A percentile compares a stretch with the other conserved stretches of the same genome.
Evolutionary conservation across 306 rosid species (phyloP).

Genomic region (Gastrolobium bilobum): DNA sequence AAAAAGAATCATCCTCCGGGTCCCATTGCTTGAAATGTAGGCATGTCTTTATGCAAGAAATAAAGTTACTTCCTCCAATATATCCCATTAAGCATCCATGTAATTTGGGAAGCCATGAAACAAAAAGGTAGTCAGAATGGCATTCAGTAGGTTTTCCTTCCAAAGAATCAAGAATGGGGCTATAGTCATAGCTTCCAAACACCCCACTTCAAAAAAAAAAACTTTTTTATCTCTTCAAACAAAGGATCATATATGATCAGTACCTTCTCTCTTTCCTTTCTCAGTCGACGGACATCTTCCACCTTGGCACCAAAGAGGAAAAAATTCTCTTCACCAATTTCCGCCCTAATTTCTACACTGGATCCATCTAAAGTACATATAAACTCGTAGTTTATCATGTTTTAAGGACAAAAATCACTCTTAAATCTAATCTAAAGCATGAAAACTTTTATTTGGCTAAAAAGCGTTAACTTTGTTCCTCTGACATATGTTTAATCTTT

Average conservation of each 20-base stretch:
- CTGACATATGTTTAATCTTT: too few relatives aligned
- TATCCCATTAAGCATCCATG: slow-evolving; percentile 63
- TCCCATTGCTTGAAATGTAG: too few relatives aligned
- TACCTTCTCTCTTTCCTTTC: slow-evolving; percentile 91
- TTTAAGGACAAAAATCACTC: too few relatives aligned
- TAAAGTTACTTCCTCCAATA: too few relatives aligned
- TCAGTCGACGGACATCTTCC: slow-evolving; percentile 79
- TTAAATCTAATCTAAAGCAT: too few relatives aligned
- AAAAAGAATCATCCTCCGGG: too few relatives aligned
- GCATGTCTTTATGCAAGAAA: too few relatives aligned
- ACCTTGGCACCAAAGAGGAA: slow-evolving; percentile 97
- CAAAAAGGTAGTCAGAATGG: slow-evolving; percentile 94
- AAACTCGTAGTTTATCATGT: too few relatives aligned
- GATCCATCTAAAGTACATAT: slow-evolving; percentile 90
- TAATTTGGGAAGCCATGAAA: slow-evolving; percentile 85
- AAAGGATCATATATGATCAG: slow-evolving; percentile 90
- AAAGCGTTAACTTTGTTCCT: too few relatives aligned
- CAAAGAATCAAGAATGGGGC: slow-evolving; percentile 86
- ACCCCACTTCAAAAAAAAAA: slow-evolving; percentile 77
- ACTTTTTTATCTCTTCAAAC: slow-evolving; percentile 87
- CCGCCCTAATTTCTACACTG: slow-evolving; percentile 93
- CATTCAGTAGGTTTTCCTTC: slow-evolving; percentile 95
- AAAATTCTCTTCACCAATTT: slow-evolving; percentile 84
- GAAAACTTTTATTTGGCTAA: too few relatives aligned
- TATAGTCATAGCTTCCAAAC: slow-evolving; percentile 90